Percentiles rank a stretch among this genome's conserved stretches.
Conservation (phyloP, 768 basidiomycete genomes). For the Boletus tomentosulus region DNA sequence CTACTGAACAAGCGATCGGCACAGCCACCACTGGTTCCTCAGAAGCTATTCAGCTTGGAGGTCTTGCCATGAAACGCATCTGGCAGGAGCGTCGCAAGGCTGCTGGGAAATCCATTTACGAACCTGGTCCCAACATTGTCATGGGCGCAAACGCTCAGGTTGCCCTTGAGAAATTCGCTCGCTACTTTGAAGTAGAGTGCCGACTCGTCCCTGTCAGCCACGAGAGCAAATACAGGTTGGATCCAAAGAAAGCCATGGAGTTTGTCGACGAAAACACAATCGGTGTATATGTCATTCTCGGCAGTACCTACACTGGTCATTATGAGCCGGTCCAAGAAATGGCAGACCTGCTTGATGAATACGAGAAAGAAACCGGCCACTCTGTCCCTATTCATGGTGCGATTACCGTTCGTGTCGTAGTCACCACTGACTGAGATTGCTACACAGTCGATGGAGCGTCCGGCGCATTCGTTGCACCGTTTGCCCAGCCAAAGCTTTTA, state of each 20-base stretch:
- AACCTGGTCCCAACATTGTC: slow-evolving; percentile 62
- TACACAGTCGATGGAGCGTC: slow-evolving; percentile 52
- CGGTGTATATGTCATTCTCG: slow-evolving; percentile 60
- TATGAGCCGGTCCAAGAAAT: slow-evolving; percentile 85
- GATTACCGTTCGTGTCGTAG: slow-evolving; percentile 23
- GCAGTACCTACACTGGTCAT: slow-evolving; percentile 54
- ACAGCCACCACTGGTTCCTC: slow-evolving; percentile 70
- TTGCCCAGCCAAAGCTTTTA: slow-evolving; percentile 46
- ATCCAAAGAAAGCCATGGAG: slow-evolving; percentile 60
- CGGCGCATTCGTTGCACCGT: slow-evolving; percentile 61
- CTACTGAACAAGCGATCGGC: slow-evolving; percentile 51
- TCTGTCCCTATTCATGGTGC: slow-evolving; percentile 41
- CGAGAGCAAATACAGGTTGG: slow-evolving; percentile 76
- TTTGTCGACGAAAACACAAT: slow-evolving; percentile 71
- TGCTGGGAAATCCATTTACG: slow-evolving; percentile 59
- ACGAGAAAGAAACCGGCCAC: slow-evolving; percentile 43
- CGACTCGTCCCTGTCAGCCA: slow-evolving; percentile 59
- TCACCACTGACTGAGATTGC: neutral
- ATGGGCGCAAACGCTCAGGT: slow-evolving; percentile 71
- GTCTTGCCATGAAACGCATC: slow-evolving; percentile 64
- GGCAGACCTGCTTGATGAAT: slow-evolving; percentile 63
- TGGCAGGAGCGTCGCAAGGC: slow-evolving; percentile 69
- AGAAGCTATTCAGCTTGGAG: slow-evolving; percentile 71
- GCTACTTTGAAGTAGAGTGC: slow-evolving; percentile 63
- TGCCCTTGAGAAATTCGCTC: slow-evolving; percentile 66